A percentile compares a stretch with the other conserved stretches of the same genome.
Conservation (phyloP, 2,329 filamentous ascomycete species). For the Colletotrichum australisinense region DNA sequence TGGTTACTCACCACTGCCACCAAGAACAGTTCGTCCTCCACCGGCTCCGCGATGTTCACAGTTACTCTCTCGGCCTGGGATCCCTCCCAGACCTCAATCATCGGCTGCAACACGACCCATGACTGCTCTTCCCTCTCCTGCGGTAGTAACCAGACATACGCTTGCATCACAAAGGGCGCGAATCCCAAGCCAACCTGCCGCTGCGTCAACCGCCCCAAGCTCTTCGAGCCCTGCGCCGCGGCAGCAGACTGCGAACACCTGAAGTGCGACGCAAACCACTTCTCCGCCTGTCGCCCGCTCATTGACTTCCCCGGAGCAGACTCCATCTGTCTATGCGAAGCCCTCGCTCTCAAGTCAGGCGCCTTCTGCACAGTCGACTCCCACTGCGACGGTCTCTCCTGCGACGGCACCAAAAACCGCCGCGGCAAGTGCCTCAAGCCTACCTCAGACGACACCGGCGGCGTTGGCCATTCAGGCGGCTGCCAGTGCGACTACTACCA, state of each 20-base stretch:
- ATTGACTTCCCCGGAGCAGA: neutral
- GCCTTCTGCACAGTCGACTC: slow-evolving; percentile 8
- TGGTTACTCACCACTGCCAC: neutral
- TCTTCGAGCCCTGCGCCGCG: neutral
- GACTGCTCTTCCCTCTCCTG: slow-evolving; percentile 6
- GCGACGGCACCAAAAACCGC: neutral
- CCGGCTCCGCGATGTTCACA: neutral
- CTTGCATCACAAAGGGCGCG: neutral
- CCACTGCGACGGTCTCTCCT: slow-evolving; percentile 13
- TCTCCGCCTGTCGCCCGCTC: neutral
- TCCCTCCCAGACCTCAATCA: neutral
- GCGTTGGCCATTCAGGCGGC: neutral
- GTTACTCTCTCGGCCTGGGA: slow-evolving; percentile 6
- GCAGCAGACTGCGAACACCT: slow-evolving; percentile 7
- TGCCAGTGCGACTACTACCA: slow-evolving; percentile 6
- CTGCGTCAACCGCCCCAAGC: slow-evolving; percentile 13
- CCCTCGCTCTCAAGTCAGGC: neutral
- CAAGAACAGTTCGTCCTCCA: neutral
- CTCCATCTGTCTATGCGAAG: neutral
- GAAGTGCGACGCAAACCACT: neutral
- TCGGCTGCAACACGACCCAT: neutral
- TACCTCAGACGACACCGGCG: too few species aligned
- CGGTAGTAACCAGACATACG: neutral
- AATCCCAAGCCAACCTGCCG: neutral
- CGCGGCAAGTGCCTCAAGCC: slow-evolving; percentile 3